A percentile compares a stretch with the other conserved stretches of the same genome.
Conservation (phyloP, 23 red algal species). For the Pyropia yezoensis region DNA sequence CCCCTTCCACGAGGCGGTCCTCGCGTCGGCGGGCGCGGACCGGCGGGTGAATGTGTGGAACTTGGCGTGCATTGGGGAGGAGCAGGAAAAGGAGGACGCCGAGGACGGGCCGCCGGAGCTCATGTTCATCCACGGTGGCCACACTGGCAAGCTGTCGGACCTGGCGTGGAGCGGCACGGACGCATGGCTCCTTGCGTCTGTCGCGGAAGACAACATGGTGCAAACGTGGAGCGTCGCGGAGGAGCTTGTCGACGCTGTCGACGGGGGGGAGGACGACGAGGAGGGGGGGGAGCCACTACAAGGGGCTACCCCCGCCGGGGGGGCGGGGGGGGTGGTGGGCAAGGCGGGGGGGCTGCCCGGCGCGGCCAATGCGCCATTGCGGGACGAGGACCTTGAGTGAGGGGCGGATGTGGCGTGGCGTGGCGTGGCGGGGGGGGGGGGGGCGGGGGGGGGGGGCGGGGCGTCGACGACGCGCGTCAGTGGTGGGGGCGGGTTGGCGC, state of each 20-base stretch:
- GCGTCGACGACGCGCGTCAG: too few species aligned
- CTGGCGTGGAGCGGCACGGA: conserved; percentile 94
- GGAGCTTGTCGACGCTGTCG: conserved; percentile 86
- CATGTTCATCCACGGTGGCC: conserved; percentile 96
- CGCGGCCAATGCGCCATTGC: conserved; percentile 7
- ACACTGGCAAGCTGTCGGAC: conserved; percentile 84
- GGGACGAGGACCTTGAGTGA: conserved; percentile 62
- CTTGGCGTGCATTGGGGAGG: conserved; percentile 83
- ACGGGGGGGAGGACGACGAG: conserved; percentile 27
- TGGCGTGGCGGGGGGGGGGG: not conserved
- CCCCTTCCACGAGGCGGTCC: conserved; percentile 77
- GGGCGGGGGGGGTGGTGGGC: conserved; percentile 4
- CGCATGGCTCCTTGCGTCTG: conserved; percentile 82
- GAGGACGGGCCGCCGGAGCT: conserved; percentile 98
- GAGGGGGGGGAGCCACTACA: conserved; percentile 25
- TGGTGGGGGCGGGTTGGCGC: too few species aligned
- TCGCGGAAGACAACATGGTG: conserved; percentile 97
- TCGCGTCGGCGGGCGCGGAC: conserved; percentile 85
- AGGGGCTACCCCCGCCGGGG: conserved; percentile 17
- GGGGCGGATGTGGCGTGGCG: too few species aligned
- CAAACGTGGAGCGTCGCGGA: conserved; percentile 93
- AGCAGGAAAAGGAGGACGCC: conserved; percentile 95
- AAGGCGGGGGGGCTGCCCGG: not conserved
- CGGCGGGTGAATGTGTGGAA: conserved; percentile 88
- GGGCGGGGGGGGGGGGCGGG: not conserved